Base-by-base conservation (phyloP, 1,139 yeast species). In the Pichia sp. region DNA sequence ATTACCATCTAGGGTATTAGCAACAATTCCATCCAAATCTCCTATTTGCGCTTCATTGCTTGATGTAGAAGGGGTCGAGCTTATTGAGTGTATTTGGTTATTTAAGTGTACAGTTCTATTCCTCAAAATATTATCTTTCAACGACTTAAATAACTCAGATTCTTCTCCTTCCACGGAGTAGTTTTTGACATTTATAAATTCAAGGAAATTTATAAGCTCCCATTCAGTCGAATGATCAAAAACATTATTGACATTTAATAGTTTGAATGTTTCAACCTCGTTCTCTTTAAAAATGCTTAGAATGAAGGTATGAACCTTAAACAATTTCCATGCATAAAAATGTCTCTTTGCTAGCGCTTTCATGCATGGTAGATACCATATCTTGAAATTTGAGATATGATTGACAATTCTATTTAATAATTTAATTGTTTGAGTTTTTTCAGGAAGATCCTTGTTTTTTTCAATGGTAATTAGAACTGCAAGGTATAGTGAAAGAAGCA, bases 291-390 rank as follows among this genome's bases (percentile, higher is more conserved):
- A 44, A 32, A 71, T 47, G 1, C 67, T 64, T 23, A 73, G 55
- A 39, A 73, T 67, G 46, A 69, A 68, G 1, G 64, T 65, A 5
- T 72, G 74, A 2, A 77, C 75, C 51, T 74, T 75, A 41, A 69
- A 62, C 58, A 76, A 64, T 54, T 76, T 68, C 71, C 77, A 75
- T 4, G 84, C 78, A 53, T 75, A 76, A 44, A 72, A 73, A 54
- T 77, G 78, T 45, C 73, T 66, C 3, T 59, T 59, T 4, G 75
- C 52, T 27, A 62, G 48, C 27, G 46, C 32, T 29, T 44, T 49
- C 33, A 51, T 40, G 10, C 46, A 33, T 8, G 51, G 48, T 5
- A 51, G 27, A 39, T 51, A 51, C 36, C 40, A 31, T 26, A 9
- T 10, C 7, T 27, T 33, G 9, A 37, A 38, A 10, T 34, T 37